Evolutionary conservation across 2,329 filamentous ascomycete genomes (phyloP).

Genomic region (Beauveria medogensis): DNA sequence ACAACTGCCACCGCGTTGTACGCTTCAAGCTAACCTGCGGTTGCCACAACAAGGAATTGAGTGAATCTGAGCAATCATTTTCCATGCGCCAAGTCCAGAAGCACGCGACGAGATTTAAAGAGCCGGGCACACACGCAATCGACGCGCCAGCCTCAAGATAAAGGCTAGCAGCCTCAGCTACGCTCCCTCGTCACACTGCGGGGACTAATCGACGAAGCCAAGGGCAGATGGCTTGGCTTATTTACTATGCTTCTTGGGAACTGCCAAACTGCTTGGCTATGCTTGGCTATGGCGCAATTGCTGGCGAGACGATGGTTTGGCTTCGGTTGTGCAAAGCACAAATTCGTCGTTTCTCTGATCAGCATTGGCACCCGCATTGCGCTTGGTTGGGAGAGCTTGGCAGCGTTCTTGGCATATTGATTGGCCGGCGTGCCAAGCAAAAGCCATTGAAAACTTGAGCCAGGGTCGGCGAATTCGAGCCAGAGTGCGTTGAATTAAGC

Average conservation of each 20-base stretch:
- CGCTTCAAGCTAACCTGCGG: no score
- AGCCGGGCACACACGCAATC: neutral
- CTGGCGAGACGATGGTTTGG: neutral
- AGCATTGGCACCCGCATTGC: slow-evolving; percentile 4
- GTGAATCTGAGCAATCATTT: neutral
- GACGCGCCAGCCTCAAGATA: neutral
- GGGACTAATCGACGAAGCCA: neutral
- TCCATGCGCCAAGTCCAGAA: neutral
- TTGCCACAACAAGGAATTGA: no score
- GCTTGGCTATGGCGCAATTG: neutral
- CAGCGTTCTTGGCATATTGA: slow-evolving; percentile 1
- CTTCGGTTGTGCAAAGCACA: neutral
- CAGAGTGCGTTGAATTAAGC: neutral
- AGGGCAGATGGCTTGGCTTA: neutral
- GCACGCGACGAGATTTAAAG: neutral
- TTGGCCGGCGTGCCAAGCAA: neutral
- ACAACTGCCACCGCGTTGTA: neutral
- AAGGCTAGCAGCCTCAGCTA: neutral
- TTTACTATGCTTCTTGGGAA: neutral
- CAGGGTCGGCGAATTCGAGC: neutral
- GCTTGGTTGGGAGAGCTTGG: slow-evolving; percentile 2
- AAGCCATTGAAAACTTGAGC: neutral
- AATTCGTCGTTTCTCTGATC: neutral
- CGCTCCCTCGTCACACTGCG: neutral
- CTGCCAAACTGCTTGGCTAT: neutral